Evolutionary conservation across 1,139 yeast species (phyloP).

Genomic region (Arxiozyma heterogenica): DNA sequence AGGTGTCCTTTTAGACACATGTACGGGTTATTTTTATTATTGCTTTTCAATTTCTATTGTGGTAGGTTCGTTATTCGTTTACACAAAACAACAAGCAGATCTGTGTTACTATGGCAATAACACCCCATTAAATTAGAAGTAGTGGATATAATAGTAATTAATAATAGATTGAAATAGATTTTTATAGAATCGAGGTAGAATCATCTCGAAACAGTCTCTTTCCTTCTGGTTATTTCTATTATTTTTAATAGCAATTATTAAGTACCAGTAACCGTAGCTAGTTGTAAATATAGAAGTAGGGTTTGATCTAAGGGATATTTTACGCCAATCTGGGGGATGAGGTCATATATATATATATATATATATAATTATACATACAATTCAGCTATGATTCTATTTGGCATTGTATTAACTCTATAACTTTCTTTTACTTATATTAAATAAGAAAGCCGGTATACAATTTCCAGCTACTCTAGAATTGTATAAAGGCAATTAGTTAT

Average conservation of each 20-base stretch:
- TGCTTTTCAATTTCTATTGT: not conserved
- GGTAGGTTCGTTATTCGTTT: not conserved
- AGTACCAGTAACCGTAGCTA: too few relatives aligned
- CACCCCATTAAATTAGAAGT: not conserved
- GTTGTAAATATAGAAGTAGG: not conserved
- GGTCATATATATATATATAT: too few relatives aligned
- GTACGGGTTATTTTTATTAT: not conserved
- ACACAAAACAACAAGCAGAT: too few relatives aligned
- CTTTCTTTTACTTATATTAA: too few relatives aligned
- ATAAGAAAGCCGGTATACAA: not conserved
- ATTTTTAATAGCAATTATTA: not conserved
- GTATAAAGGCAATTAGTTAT: not conserved
- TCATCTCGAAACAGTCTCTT: not conserved
- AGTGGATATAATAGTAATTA: not conserved
- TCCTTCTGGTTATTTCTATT: not conserved
- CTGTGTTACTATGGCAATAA: not conserved
- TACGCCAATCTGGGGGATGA: not conserved
- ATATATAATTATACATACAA: too few relatives aligned
- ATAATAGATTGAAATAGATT: not conserved
- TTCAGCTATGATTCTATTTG: not conserved
- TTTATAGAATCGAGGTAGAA: not conserved
- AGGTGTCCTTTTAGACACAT: not conserved
- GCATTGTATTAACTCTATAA: not conserved
- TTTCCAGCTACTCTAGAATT: not conserved
- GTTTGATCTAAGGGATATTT: not conserved